Percentiles rank a stretch among this genome's conserved stretches.
phyloP scores from a whole-genome alignment of 1,284 basidiomycete genomes.

The Moniliophthora roreri region DNA sequence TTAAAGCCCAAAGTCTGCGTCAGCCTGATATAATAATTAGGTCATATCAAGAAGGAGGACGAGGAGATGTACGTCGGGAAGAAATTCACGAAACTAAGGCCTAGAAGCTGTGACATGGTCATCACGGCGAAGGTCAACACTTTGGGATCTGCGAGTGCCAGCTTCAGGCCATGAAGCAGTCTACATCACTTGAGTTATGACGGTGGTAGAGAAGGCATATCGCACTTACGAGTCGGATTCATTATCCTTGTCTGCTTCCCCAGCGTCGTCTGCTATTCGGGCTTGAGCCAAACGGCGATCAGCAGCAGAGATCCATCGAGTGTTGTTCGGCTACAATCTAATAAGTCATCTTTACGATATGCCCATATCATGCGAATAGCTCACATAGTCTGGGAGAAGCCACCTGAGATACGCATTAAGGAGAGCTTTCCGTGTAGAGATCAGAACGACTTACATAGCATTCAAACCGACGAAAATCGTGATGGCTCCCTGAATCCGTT shows the following conservation, averaged over 20 bases:
- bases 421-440: neutral
- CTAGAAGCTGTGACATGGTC: conserved; percentile 51
- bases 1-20: conserved; percentile 65
- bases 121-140: conserved; percentile 60
- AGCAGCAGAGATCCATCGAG: conserved; percentile 58
- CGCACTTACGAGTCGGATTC: conserved; percentile 9
- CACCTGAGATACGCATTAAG: conserved; percentile 32
- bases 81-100: conserved; percentile 72
- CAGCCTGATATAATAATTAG: conserved; percentile 38
- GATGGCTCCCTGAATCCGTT: conserved; percentile 44
- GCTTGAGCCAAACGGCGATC: conserved; percentile 69
- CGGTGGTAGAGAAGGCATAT: neutral
- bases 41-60: neutral
- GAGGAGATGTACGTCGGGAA: conserved; percentile 62
- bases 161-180: conserved; percentile 48
- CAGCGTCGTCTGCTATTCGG: conserved; percentile 72
- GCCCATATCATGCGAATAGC: conserved; percentile 17
- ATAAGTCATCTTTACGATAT: neutral
- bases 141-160: conserved; percentile 65
- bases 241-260: conserved; percentile 65
- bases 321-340: conserved; percentile 54
- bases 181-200: conserved; percentile 27
- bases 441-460: conserved; percentile 41
- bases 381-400: conserved; percentile 53
- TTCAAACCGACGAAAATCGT: conserved; percentile 56